Base-by-base conservation (phyloP, 176 grass and related monocot species). In the Pontederia crassipes region DNA sequence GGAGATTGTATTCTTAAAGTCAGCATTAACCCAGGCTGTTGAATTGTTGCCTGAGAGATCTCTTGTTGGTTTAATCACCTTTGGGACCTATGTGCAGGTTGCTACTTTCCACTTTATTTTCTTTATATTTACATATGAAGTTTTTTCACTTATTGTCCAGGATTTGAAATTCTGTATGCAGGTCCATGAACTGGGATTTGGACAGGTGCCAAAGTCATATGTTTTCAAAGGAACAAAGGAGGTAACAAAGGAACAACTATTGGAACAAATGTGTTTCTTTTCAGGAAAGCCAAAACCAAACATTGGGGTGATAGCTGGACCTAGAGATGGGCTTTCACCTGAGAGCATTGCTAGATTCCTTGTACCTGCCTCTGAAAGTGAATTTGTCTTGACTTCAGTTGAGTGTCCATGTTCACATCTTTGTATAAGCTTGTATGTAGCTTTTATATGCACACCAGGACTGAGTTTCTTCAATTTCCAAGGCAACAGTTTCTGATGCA, bases 181-280 rank as follows among this genome's bases (percentile, higher is more conserved):
- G 83, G 82, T 89, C 17, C 83, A 95, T 82, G 91, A 95, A 66
- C 72, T 95, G 52, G 91, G 91, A 58, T 95, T 95, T 69, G 83
- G 83, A 12, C 83, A 87, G 77, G 69, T 87, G 74, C 86, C 86
- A 2, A 95, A 95, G 63, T 95, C 86, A 61, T 90, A 90, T 72
- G 80, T 95, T 17, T 95, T 95, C 75, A 95, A 87, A 71, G 91
- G 86, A 54, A 84, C 78, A 17, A 95, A 87, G 51, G 91, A 95
- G 60, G 73, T 87, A 35, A 90, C 80, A 18, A 95, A 95, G 69
- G 91, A 95, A 49, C 83, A 95, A 79, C 68, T 95, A 72, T 57
- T 96, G 62, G 91, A 96, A n/a, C 75, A 90, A 81, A 87, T 96
- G 91, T 63, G 83, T 53, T 90, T 96, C 72, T 90, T 90, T 78